Base-by-base conservation (phyloP, 805 yeast genomes). In the Kluyveromyces dobzhanskii region DNA sequence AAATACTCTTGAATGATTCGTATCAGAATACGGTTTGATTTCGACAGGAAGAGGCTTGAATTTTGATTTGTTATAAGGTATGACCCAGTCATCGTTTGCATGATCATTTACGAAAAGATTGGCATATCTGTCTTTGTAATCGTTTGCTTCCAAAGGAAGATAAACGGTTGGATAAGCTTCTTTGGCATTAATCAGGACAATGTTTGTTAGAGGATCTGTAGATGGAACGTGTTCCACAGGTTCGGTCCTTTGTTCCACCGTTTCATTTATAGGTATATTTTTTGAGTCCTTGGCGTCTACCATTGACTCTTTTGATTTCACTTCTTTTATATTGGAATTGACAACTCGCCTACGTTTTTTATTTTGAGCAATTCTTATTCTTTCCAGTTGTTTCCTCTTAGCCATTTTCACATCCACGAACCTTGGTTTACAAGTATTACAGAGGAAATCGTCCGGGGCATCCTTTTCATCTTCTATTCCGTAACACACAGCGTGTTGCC, bases 401-500 rank as follows among this genome's bases (percentile, higher is more conserved):
- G 76, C 79, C 39, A 48, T 54, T 40, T 62, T 63, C 19, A 58
- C 63, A 49, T 73, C 73, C 53, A 72, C 47, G 30, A 59, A 55
- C 42, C 74, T 59, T 14, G 74, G 74, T 41, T 80, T 80, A 62
- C 97, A 88, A 34, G 69, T 69, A 53, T 83, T 84, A 55, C 97
- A 88, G 21, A 75, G 66, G 55, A 83, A 88, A 38, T 76, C 76
- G 40, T 86, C 95, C 0, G 95, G 95, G 0, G 79, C 94, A 36
- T 82, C 79, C 29, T 75, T 81, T 42, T 74, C 76, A 32, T 79
- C 74, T 32, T 68, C 68, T 41, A 84, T 85, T 6, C 81, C 82
- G 75, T 86, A 85, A 61, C 97, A 88, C n/a, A 75, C 69, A 19
- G 92, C 87, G 63, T 88, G 97, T 57, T 88, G 96, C 97, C 97